phyloP scores from a whole-genome alignment of 2,329 filamentous ascomycete species.

The Lachnellula occidentalis region DNA sequence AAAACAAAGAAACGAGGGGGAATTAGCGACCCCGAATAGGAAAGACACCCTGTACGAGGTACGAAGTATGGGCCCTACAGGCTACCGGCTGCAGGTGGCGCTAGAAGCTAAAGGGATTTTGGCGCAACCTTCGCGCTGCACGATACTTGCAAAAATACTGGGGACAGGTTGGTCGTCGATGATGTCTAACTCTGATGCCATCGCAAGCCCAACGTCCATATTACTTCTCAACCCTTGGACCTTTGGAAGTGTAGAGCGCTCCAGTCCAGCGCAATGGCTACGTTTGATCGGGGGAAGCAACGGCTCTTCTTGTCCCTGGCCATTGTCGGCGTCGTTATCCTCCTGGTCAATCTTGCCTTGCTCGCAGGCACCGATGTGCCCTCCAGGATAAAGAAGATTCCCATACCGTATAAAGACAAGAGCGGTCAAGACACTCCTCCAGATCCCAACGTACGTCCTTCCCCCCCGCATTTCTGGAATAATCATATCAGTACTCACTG shows the following conservation, averaged over 20 bases:
- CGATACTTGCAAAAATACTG: too few relatives aligned
- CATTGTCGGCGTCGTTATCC: constrained; percentile 17
- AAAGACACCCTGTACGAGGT: too few relatives aligned
- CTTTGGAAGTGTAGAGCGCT: not conserved
- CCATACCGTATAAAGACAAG: constrained; percentile 14
- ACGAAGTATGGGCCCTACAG: too few relatives aligned
- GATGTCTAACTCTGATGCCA: not conserved
- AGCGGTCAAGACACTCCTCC: constrained; percentile 8
- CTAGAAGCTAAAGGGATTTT: too few relatives aligned
- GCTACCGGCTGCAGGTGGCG: too few relatives aligned
- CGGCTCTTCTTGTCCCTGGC: constrained; percentile 23
- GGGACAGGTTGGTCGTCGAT: too few relatives aligned
- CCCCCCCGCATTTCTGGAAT: not conserved
- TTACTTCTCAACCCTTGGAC: not conserved
- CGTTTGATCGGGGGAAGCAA: constrained; percentile 21
- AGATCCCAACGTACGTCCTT: constrained; percentile 20
- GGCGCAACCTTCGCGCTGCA: too few relatives aligned
- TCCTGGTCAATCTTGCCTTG: constrained; percentile 25
- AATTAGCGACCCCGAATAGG: too few relatives aligned
- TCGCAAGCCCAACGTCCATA: not conserved
- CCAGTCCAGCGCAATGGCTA: constrained; percentile 14
- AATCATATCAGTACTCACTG: not conserved
- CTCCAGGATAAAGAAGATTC: constrained; percentile 23
- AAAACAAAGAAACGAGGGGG: too few relatives aligned
- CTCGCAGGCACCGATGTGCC: constrained; percentile 24